These are phyloP conservation scores for Rhodotorula kratochvilovae DNA, from an alignment of 768 basidiomycete species.

Conservation along the genomic window DNA sequence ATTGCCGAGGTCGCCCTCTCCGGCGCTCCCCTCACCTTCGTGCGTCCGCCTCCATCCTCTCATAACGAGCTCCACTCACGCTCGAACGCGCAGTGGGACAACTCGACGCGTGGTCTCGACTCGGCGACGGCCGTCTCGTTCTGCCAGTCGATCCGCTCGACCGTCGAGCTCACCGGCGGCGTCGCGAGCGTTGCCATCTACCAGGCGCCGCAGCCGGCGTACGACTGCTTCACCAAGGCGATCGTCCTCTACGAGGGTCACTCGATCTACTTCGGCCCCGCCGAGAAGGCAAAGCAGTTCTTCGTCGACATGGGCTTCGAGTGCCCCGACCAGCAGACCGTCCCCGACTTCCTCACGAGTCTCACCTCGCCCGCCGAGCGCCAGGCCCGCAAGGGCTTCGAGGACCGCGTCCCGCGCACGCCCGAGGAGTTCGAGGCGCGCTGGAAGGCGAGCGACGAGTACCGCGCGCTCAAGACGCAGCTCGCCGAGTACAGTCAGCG, in stretches of 20 bases:
- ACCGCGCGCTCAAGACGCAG: constrained; percentile 34
- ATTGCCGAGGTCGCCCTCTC: constrained; percentile 48
- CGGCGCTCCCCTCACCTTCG: constrained; percentile 39
- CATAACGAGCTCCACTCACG: background rate
- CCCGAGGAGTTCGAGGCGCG: constrained; percentile 51
- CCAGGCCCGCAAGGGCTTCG: constrained; percentile 44
- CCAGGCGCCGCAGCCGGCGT: constrained; percentile 42
- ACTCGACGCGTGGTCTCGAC: constrained; percentile 72
- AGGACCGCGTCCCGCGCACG: constrained; percentile 50
- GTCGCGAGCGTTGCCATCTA: constrained; percentile 5
- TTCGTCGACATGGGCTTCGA: constrained; percentile 62
- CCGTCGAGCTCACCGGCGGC: constrained; percentile 6
- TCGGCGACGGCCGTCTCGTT: constrained; percentile 62
- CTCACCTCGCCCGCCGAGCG: constrained; percentile 67
- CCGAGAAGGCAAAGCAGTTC: constrained; percentile 62
- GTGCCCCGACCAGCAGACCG: constrained; percentile 44
- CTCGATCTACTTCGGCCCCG: constrained; percentile 70
- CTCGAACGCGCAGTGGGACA: constrained; percentile 47
- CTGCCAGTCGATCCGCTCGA: constrained; percentile 61
- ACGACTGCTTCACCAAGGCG: constrained; percentile 69
- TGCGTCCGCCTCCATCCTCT: constrained; percentile 1
- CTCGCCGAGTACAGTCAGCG: constrained; percentile 43
- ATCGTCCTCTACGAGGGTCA: constrained; percentile 64
- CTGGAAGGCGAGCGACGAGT: constrained; percentile 50
- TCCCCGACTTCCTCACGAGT: constrained; percentile 47